Evolutionary conservation across 805 yeast species (phyloP).

Genomic region (Cyberlindnera mississippiensis): DNA sequence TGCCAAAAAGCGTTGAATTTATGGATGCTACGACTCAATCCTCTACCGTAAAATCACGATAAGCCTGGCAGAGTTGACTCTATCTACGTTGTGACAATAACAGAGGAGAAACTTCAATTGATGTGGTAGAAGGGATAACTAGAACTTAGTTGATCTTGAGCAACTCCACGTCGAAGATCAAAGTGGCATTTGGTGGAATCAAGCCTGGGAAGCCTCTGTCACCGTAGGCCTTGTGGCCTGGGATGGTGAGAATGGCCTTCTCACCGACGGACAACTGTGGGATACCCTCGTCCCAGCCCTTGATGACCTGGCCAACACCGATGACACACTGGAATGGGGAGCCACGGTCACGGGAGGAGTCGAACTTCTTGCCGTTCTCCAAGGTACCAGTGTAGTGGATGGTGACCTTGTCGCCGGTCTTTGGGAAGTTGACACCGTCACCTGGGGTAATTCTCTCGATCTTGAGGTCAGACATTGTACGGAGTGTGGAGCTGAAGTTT

Average conservation of each 20-base stretch:
- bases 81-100: too few relatives aligned
- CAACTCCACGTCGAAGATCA: conserved; percentile 81
- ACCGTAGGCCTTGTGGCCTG: conserved; percentile 93
- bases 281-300: conserved; percentile 95
- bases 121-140: too few relatives aligned
- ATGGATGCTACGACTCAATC: too few relatives aligned
- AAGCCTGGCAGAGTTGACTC: neutral
- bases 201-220: conserved; percentile 93
- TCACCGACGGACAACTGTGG: conserved; percentile 91
- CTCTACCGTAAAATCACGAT: too few relatives aligned
- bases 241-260: conserved; percentile 87
- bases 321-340: conserved; percentile 91
- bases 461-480: conserved; percentile 28
- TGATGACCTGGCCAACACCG: conserved; percentile 95
- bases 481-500: conserved; percentile 18
- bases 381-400: conserved; percentile 95
- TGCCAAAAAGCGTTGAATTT: neutral
- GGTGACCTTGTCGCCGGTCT: conserved; percentile 81
- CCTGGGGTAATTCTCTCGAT: conserved; percentile 37
- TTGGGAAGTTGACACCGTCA: conserved; percentile 85
- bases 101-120: too few relatives aligned
- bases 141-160: conserved; percentile 40
- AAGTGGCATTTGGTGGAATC: conserved; percentile 95
- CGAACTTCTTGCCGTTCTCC: conserved; percentile 94
- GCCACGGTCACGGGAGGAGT: conserved; percentile 92